Conservation (phyloP, 1,284 basidiomycete species). For the Tilletia indica region DNA sequence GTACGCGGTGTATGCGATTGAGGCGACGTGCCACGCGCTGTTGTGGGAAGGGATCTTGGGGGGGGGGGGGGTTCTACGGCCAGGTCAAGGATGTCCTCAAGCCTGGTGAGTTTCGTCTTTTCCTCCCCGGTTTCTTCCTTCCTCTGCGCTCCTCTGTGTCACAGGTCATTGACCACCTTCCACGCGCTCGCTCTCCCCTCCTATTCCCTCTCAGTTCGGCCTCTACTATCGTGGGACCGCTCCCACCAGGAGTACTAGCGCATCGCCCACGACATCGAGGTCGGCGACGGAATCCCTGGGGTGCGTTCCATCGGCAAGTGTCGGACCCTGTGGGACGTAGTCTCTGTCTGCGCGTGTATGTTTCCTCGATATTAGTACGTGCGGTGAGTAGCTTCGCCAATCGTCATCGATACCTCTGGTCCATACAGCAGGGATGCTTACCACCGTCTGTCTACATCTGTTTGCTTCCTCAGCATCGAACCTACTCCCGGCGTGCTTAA, state of each 20-base stretch:
- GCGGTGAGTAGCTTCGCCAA: too few species aligned
- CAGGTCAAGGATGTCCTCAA: slow-evolving; percentile 93
- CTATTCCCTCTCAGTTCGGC: slow-evolving; percentile 68
- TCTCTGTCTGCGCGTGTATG: slow-evolving; percentile 35
- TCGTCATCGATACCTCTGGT: too few species aligned
- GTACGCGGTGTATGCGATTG: slow-evolving; percentile 75
- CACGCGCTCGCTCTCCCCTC: too few species aligned
- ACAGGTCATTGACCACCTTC: not conserved
- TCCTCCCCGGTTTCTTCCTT: slow-evolving; percentile 56
- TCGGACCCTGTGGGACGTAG: slow-evolving; percentile 85
- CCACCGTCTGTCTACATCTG: too few species aligned
- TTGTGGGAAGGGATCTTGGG: slow-evolving; percentile 66
- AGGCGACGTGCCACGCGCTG: slow-evolving; percentile 95
- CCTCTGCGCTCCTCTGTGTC: slow-evolving; percentile 20
- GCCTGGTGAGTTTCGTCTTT: slow-evolving; percentile 79
- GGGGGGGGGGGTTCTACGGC: slow-evolving; percentile 74
- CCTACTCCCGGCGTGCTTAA: too few species aligned
- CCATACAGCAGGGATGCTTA: too few species aligned
- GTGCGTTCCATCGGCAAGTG: slow-evolving; percentile 87
- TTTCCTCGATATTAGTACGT: too few species aligned
- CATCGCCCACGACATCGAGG: slow-evolving; percentile 72
- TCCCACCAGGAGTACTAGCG: slow-evolving; percentile 83
- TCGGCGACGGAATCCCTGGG: slow-evolving; percentile 96
- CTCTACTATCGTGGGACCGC: slow-evolving; percentile 98
- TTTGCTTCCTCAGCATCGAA: too few species aligned